Evolutionary conservation across 2,329 filamentous ascomycete genomes (phyloP).

Genomic region (Orbilia brochopaga): DNA sequence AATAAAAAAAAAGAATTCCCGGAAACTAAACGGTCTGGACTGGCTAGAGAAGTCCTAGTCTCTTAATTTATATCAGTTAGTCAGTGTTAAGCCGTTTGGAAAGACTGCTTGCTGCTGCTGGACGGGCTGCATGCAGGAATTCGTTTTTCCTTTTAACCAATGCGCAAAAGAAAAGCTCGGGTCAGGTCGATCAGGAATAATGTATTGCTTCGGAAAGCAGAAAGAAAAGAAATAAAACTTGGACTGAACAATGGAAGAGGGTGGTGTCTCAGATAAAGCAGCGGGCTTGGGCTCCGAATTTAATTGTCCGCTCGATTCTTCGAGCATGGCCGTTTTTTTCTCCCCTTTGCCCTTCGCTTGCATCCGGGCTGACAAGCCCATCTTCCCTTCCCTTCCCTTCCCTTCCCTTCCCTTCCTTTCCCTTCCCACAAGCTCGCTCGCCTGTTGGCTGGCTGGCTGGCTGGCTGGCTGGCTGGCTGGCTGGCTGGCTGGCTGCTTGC

Average conservation of each 20-base stretch:
- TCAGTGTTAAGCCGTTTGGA: background rate
- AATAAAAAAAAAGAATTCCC: slow-evolving; percentile 3
- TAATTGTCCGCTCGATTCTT: slow-evolving; percentile 46
- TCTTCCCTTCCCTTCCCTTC: slow-evolving; percentile 2
- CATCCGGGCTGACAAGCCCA: slow-evolving; percentile 44
- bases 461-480: background rate
- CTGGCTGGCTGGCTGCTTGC: background rate
- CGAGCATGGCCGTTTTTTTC: slow-evolving; percentile 37
- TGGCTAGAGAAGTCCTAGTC: slow-evolving; percentile 8
- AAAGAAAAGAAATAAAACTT: no score
- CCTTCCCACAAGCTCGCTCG: background rate
- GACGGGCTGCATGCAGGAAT: slow-evolving; percentile 8
- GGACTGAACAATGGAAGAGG: slow-evolving; percentile 5
- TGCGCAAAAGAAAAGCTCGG: slow-evolving; percentile 2
- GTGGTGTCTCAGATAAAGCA: slow-evolving; percentile 40
- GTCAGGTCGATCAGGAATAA: no score
- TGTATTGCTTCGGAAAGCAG: no score
- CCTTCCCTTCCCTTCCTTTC: background rate
- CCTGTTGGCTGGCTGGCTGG: no score
- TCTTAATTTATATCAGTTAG: slow-evolving; percentile 11
- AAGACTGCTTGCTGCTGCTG: background rate
- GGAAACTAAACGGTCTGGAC: background rate
- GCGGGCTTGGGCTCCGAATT: slow-evolving; percentile 48
- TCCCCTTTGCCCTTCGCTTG: slow-evolving; percentile 44
- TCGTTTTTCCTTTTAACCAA: slow-evolving; percentile 4